phyloP scores from a whole-genome alignment of 2,329 filamentous ascomycete genomes.

The Pseudohalonectria lignicola region DNA sequence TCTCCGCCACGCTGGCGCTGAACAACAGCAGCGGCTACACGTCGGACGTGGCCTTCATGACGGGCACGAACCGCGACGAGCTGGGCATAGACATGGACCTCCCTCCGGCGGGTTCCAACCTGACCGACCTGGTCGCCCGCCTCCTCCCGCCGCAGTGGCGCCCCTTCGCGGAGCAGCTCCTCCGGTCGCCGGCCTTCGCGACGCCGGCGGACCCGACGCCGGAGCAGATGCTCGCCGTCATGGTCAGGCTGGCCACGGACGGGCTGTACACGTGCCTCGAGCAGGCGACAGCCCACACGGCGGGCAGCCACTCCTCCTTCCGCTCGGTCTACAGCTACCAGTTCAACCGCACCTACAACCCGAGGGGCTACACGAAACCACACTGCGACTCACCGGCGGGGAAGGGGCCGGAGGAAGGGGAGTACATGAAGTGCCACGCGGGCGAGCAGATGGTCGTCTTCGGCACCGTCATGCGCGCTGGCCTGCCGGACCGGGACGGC shows the following conservation, averaged over 20 bases:
- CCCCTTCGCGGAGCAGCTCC: neutral
- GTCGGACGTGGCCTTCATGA: constrained; percentile 18
- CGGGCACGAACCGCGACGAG: constrained; percentile 24
- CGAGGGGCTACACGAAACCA: constrained; percentile 14
- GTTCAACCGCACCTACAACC: constrained; percentile 28
- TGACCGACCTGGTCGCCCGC: neutral
- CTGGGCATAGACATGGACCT: constrained; percentile 7
- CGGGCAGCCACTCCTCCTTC: constrained; percentile 13
- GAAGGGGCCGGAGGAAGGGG: constrained; percentile 15
- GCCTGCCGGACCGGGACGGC: constrained; percentile 22
- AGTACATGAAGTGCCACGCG: constrained; percentile 30
- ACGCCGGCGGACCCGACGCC: constrained; percentile 6
- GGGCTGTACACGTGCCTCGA: constrained; percentile 21
- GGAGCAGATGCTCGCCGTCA: constrained; percentile 18
- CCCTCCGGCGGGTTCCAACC: neutral
- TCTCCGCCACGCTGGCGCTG: constrained; percentile 14
- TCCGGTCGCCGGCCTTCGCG: constrained; percentile 5
- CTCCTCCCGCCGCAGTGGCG: neutral
- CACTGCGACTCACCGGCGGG: constrained; percentile 17
- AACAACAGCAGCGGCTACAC: constrained; percentile 10
- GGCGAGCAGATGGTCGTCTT: constrained; percentile 27
- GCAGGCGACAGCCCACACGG: constrained; percentile 21
- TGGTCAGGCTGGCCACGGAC: constrained; percentile 18
- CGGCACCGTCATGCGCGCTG: constrained; percentile 18
- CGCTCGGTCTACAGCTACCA: constrained; percentile 20